Evolutionary conservation across 257 asterid species (phyloP), one percentile per base, ranked within the genome.

Genomic region (Solanum appendiculatum): DNA sequence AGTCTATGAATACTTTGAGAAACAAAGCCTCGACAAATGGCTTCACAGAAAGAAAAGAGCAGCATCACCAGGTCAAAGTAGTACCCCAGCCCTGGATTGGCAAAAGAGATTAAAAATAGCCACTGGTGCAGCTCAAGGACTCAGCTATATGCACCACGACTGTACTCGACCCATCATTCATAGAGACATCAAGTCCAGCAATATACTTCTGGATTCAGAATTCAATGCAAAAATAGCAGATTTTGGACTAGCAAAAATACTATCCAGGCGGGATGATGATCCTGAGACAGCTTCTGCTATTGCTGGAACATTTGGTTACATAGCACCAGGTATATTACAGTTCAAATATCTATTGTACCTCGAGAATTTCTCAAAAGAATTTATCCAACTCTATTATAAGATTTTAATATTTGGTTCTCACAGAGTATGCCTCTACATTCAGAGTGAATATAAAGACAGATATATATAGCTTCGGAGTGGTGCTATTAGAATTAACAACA

Each of bases 91-190:
- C 29, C 46, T 94, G 91, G 90, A 92, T 44, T 92, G 98, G 98
- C 96, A 92, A 20, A 87, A 69, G 85, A 91, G 95, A 89, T 63
- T 94, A 85, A 90, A 88, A 14, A 89, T 94, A 11, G 96, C 96
- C 88, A 88, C 91, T 72, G 93, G 98, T 84, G 92, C 88, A 46
- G 95, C 95, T 51, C 92, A 91, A 74, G 98, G 98, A 77, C 95
- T 94, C 14, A 87, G 91, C 88, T 94, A 93, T 77, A 92, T 94
- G 94, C 98, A 94, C 96, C 96, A 93, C 40, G 91, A 93, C 70
- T 92, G 90, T 82, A 82, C 89, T 46, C 96, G 94, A 4, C 92
- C 95, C 8, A 92, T 94, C 44, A 88, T 94, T 39, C 98, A 94
- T 27, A 90, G 96, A 1, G 98, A 94, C 63, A 93, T 94, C 37